Evolutionary conservation across 2,329 filamentous ascomycete genomes (phyloP).

Genomic region (Huntiella savannae): DNA sequence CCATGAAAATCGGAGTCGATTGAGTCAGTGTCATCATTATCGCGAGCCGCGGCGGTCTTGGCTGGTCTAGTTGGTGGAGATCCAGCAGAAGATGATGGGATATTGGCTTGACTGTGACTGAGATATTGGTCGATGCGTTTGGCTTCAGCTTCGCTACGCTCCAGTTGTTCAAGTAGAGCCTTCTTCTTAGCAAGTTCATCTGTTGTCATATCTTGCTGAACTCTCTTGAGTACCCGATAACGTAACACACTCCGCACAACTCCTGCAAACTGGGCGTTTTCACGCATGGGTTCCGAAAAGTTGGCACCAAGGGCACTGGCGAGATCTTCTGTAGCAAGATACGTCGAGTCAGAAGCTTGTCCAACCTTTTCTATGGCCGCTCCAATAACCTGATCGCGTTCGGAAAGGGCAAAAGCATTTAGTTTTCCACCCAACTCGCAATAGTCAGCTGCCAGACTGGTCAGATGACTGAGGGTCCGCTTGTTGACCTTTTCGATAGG

Average conservation of each 20-base stretch:
- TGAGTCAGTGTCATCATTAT: constrained; percentile 58
- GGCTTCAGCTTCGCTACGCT: constrained; percentile 81
- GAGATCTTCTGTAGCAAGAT: constrained; percentile 85
- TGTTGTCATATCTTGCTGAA: constrained; percentile 92
- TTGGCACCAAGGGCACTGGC: constrained; percentile 74
- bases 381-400: constrained; percentile 72
- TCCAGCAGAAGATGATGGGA: background rate
- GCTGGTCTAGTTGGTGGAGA: constrained; percentile 15
- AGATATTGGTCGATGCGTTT: constrained; percentile 88
- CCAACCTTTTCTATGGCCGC: constrained; percentile 87
- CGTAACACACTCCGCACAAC: constrained; percentile 77
- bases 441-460: constrained; percentile 66
- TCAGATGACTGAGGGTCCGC: constrained; percentile 68
- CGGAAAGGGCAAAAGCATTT: constrained; percentile 89
- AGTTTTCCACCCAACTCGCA: constrained; percentile 89
- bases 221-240: constrained; percentile 79
- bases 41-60: constrained; percentile 33
- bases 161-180: constrained; percentile 65
- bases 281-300: constrained; percentile 94
- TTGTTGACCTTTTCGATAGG: constrained; percentile 96
- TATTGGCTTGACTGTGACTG: constrained; percentile 40
- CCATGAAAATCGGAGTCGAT: constrained; percentile 93
- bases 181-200: constrained; percentile 85
- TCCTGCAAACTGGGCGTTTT: constrained; percentile 91
- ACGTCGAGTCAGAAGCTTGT: constrained; percentile 87